Evolutionary conservation across 257 asterid genomes (phyloP), one percentile per base, ranked within the genome.

Genomic region (Rubia yunnanensis): DNA sequence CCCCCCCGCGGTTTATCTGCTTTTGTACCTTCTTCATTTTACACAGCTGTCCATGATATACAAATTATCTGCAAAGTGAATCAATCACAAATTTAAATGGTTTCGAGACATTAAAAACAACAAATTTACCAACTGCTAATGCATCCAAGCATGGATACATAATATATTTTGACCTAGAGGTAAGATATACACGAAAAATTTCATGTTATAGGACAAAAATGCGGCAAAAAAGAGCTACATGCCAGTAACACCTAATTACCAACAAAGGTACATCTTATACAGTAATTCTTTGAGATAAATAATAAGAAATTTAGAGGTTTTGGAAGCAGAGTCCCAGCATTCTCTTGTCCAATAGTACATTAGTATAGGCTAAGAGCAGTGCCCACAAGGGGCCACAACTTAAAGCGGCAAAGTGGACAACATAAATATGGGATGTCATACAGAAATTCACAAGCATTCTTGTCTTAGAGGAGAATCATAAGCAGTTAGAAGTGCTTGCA

Each of bases 61-160:
- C 27, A 61, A 27, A 58, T 48, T 27, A 62, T 66, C 77, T 73
- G 77, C 66, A 39, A 28, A 31, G 5, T 10, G 2, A 48, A 35
- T 30, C 22, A 28, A 56, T 27, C 61, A n/a, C 9, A 31, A 17
- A 35, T 54, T 38, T 23, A 11, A 28, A 10, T 26, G 23, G 13
- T 53, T 11, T 23, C 14, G 23, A 35, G 27, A 26, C 28, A 7
- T 2, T 34, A 44, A 58, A 18, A 23, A 41, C n/a, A 15, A 18
- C 18, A 28, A 49, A 5, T 26, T 20, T 30, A 70, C 8, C 39
- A 69, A 61, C 46, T 60, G 31, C 64, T 18, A 50, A 50, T 8
- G 14, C 0, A 14, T 26, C 23, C 9, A 46, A 18, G n/a, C 34
- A 46, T 0, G 30, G 14, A 26, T 60, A 50, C 6, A 28, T 34